phyloP scores from a whole-genome alignment of 2,329 filamentous ascomycete genomes.

The Epichloe bromicola region DNA sequence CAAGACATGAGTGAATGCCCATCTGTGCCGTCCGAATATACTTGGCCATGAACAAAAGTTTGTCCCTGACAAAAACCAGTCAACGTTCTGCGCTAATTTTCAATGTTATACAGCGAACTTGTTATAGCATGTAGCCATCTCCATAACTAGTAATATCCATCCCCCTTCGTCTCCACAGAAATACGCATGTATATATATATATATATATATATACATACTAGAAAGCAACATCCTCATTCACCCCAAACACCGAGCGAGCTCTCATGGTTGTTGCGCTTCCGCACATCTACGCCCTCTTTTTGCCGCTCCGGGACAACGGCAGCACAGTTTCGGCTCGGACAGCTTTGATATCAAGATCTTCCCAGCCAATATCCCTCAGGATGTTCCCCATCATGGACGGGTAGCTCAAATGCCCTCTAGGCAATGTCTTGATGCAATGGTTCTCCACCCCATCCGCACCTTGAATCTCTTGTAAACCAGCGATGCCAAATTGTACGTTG shows the following conservation, averaged over 20 bases:
- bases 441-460: slow-evolving; percentile 57
- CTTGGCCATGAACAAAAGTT: neutral
- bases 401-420: slow-evolving; percentile 59
- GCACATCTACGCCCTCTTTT: neutral
- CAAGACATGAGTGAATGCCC: neutral
- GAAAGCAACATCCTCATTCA: neutral
- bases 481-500: slow-evolving; percentile 70
- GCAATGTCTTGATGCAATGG: slow-evolving; percentile 49
- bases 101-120: neutral
- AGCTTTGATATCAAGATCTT: slow-evolving; percentile 40
- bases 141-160: neutral
- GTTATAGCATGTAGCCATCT: neutral
- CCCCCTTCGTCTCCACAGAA: neutral
- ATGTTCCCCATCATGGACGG: slow-evolving; percentile 54
- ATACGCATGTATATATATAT: neutral
- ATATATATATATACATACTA: neutral
- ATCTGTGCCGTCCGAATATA: neutral
- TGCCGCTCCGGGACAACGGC: slow-evolving; percentile 2
- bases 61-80: neutral
- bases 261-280: neutral
- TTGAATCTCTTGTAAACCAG: slow-evolving; percentile 64
- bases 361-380: slow-evolving; percentile 55
- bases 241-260: neutral
- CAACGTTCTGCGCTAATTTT: neutral
- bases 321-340: slow-evolving; percentile 14